Evolutionary conservation across 1,284 basidiomycete species (phyloP).

Genomic region (Cryptococcus floricola): DNA sequence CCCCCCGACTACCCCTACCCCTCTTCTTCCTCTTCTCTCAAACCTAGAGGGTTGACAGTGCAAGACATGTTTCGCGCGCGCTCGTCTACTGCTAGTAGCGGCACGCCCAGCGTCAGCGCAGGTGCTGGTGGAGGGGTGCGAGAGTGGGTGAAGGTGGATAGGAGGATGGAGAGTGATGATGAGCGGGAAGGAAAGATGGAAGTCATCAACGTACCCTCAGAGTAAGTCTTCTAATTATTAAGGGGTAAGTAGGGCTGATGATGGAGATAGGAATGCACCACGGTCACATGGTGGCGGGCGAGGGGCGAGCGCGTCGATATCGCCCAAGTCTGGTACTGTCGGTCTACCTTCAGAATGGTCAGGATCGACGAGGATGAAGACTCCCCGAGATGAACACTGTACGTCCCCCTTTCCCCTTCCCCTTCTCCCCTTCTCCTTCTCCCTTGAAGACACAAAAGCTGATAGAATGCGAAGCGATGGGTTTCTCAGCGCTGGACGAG

Average conservation of each 20-base stretch:
- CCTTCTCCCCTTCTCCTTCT: not conserved
- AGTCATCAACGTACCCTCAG: not conserved
- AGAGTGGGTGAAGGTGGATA: not conserved
- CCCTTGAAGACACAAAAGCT: not conserved
- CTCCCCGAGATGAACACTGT: too few relatives aligned
- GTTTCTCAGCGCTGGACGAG: conserved; percentile 11
- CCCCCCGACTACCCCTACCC: too few relatives aligned
- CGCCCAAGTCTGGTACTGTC: not conserved
- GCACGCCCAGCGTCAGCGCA: not conserved
- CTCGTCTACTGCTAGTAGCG: too few relatives aligned
- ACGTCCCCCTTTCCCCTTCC: too few relatives aligned
- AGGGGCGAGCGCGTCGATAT: not conserved
- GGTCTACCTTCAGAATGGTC: not conserved
- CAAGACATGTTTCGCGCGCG: too few relatives aligned
- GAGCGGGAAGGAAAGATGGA: too few relatives aligned
- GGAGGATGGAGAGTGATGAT: not conserved
- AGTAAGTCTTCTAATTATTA: not conserved
- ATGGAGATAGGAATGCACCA: not conserved
- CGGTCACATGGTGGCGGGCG: too few relatives aligned
- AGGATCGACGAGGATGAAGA: not conserved
- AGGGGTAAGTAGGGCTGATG: not conserved
- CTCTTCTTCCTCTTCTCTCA: too few relatives aligned
- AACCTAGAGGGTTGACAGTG: too few relatives aligned
- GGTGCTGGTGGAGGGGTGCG: not conserved
- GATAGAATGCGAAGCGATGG: conserved; percentile 8